Evolutionary conservation across 1,284 basidiomycete genomes (phyloP).

Genomic region (Papiliotrema fonsecae): DNA sequence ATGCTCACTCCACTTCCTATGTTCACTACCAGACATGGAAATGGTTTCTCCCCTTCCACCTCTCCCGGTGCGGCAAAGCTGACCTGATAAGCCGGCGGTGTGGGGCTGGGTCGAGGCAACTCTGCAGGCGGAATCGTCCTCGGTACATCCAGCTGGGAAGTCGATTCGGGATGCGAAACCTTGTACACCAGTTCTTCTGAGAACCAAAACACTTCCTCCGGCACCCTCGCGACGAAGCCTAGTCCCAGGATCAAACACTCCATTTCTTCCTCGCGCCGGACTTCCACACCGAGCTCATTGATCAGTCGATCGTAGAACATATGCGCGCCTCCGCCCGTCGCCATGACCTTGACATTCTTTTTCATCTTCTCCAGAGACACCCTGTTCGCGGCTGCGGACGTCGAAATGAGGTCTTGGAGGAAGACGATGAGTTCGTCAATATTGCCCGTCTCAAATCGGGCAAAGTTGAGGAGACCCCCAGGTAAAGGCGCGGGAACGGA

Average conservation of each 20-base stretch:
- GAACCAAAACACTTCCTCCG: constrained; percentile 98
- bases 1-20: constrained; percentile 97
- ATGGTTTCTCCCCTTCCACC: constrained; percentile 58
- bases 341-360: constrained; percentile 90
- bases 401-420: constrained; percentile 79
- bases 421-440: constrained; percentile 83
- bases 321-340: constrained; percentile 96
- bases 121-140: constrained; percentile 38
- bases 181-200: constrained; percentile 91
- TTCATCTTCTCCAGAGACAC: constrained; percentile 90
- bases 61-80: constrained; percentile 69
- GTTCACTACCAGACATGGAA: constrained; percentile 95
- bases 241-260: constrained; percentile 95
- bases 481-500: constrained; percentile 74
- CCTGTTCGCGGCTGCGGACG: constrained; percentile 79
- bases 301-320: constrained; percentile 82
- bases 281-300: constrained; percentile 73
- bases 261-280: constrained; percentile 95
- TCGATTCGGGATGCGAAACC: constrained; percentile 60
- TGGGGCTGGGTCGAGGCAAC: constrained; percentile 83
- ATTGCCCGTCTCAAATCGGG: constrained; percentile 90
- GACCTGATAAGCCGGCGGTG: constrained; percentile 84
- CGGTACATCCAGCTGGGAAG: constrained; percentile 3
- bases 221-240: constrained; percentile 91
- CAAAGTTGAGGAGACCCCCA: constrained; percentile 95